phyloP scores from a whole-genome alignment of 23 red algal genomes.

The Chondrus crispus region DNA sequence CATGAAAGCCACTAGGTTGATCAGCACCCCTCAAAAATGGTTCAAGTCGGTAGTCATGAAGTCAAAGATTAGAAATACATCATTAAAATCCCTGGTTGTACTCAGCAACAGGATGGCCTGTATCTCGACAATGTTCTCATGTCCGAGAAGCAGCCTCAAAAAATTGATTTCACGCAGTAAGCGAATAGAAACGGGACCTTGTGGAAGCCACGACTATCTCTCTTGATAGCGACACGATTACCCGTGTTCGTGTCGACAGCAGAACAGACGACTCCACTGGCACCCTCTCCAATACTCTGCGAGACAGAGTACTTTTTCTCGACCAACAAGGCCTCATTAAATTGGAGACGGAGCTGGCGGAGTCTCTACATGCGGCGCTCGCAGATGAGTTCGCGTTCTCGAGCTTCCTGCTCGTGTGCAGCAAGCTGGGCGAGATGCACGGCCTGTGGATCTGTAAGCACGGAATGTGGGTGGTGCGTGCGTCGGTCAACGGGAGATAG shows the following conservation, averaged over 20 bases:
- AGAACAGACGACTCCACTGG: slow-evolving; percentile 78
- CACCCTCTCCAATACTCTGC: slow-evolving; percentile 84
- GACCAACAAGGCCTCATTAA: slow-evolving; percentile 54
- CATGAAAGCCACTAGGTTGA: too few relatives aligned
- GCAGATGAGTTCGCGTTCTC: too few relatives aligned
- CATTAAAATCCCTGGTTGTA: slow-evolving; percentile 50
- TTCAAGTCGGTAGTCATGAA: slow-evolving; percentile 81
- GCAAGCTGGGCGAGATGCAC: too few relatives aligned
- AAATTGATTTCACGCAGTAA: slow-evolving; percentile 91
- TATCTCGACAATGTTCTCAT: slow-evolving; percentile 93
- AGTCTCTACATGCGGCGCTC: slow-evolving; percentile 47
- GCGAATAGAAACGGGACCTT: slow-evolving; percentile 70
- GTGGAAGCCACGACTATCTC: slow-evolving; percentile 73
- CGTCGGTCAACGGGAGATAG: too few relatives aligned
- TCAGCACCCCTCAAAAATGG: slow-evolving; percentile 63
- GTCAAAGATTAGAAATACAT: slow-evolving; percentile 82
- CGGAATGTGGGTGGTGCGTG: too few relatives aligned
- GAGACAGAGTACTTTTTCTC: slow-evolving; percentile 69
- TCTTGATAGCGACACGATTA: slow-evolving; percentile 81
- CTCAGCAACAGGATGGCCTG: slow-evolving; percentile 79
- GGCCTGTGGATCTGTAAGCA: too few relatives aligned
- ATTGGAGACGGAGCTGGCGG: slow-evolving; percentile 57
- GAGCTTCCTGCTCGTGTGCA: too few relatives aligned
- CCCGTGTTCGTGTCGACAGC: slow-evolving; percentile 71
- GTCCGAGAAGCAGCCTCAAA: slow-evolving; percentile 73